phyloP scores from a whole-genome alignment of 2,329 filamentous ascomycete genomes.

The Diaporthe caulivora region DNA sequence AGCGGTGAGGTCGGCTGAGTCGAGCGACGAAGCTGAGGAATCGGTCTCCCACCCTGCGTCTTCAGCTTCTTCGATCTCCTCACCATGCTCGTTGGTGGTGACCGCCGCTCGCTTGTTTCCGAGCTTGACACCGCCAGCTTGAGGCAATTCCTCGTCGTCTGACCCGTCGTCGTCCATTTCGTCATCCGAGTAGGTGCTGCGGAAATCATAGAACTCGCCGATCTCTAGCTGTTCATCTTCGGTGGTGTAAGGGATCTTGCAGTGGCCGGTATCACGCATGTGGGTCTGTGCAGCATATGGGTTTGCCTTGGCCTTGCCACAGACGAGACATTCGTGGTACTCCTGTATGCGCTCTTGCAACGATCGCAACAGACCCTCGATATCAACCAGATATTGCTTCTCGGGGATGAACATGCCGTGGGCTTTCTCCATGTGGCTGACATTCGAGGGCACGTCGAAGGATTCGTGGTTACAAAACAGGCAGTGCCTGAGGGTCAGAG shows the following conservation, averaged over 20 bases:
- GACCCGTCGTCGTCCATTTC: constrained; percentile 73
- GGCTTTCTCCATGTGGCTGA: constrained; percentile 89
- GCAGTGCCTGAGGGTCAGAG: constrained; percentile 69
- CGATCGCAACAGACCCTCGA: constrained; percentile 84
- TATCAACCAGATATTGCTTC: constrained; percentile 82
- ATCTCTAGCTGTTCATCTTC: constrained; percentile 94
- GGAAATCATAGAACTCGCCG: constrained; percentile 97
- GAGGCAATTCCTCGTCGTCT: constrained; percentile 65
- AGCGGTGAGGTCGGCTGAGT: constrained; percentile 85
- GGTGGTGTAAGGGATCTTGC: constrained; percentile 92
- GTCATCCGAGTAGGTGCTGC: constrained; percentile 92
- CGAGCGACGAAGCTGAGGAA: constrained; percentile 87
- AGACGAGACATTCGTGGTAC: constrained; percentile 87
- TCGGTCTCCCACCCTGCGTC: constrained; percentile 97
- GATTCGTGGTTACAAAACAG: constrained; percentile 94
- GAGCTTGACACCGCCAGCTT: constrained; percentile 76
- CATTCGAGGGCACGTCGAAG: constrained; percentile 79
- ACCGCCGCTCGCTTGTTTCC: constrained; percentile 70
- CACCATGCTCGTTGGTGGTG: constrained; percentile 60
- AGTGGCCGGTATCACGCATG: constrained; percentile 97
- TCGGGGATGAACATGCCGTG: constrained; percentile 98
- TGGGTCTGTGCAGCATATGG: constrained; percentile 89
- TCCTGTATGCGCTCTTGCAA: constrained; percentile 85
- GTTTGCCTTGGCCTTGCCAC: constrained; percentile 84
- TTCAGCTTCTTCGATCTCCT: constrained; percentile 67